Conservation (phyloP, 306 rosid genomes). For the Quercus mongolica region DNA sequence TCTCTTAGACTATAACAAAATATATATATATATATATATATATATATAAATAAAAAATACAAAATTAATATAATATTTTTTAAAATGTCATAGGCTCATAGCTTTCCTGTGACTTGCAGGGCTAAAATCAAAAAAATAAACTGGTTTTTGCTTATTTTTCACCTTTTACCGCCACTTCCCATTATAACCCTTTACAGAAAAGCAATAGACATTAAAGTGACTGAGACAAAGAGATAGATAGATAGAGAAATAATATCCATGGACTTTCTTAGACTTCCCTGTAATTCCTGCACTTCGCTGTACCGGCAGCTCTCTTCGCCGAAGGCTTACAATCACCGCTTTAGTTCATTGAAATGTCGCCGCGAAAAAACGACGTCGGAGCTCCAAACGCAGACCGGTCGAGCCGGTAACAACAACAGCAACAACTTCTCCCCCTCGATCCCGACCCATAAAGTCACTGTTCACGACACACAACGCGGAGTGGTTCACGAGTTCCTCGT, state of each 20-base stretch:
- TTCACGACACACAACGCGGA: conserved; percentile 78
- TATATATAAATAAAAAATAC: too few relatives aligned
- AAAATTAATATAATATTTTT: too few relatives aligned
- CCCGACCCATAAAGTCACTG: conserved; percentile 79
- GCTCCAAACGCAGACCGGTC: conserved; percentile 48
- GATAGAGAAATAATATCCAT: conserved; percentile 12
- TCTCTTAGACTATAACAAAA: too few relatives aligned
- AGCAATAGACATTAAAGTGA: too few relatives aligned
- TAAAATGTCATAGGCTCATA: too few relatives aligned
- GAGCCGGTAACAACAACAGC: conserved; percentile 7
- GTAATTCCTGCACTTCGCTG: conserved; percentile 33
- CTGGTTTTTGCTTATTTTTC: too few relatives aligned
- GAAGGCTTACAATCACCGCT: background rate
- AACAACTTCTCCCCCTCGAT: conserved; percentile 23
- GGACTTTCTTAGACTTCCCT: conserved; percentile 56
- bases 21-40: too few relatives aligned
- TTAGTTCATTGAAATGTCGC: conserved; percentile 34
- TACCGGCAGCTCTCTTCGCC: conserved; percentile 20
- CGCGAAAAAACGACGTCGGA: conserved; percentile 37
- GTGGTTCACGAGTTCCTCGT: conserved; percentile 82
- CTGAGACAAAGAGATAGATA: background rate
- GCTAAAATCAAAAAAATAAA: too few relatives aligned
- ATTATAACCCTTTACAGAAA: background rate
- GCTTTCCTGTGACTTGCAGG: too few relatives aligned
- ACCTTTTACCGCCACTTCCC: background rate